These are phyloP conservation scores for Candida taoyuanica DNA, from an alignment of 805 yeast species.

Conservation along the genomic window DNA sequence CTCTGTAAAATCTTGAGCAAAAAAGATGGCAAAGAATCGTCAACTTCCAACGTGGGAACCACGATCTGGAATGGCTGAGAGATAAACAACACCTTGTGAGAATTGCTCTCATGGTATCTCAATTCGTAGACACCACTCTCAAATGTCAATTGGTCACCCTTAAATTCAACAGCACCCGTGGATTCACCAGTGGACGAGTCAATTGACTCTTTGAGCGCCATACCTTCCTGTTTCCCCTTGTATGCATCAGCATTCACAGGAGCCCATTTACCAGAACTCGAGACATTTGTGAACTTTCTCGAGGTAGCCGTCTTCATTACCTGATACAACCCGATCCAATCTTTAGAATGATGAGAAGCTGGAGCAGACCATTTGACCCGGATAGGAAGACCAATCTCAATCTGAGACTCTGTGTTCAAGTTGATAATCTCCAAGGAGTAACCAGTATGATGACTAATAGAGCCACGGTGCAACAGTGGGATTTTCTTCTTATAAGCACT, in stretches of 20 bases:
- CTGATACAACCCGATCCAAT: slow-evolving; percentile 77
- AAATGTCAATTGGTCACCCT: slow-evolving; percentile 47
- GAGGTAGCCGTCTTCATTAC: slow-evolving; percentile 55
- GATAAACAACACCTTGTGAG: slow-evolving; percentile 64
- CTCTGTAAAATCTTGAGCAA: slow-evolving; percentile 27
- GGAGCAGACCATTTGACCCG: slow-evolving; percentile 53
- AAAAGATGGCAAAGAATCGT: slow-evolving; percentile 28
- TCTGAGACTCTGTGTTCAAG: slow-evolving; percentile 17
- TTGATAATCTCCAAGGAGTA: slow-evolving; percentile 28
- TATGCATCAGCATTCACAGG: slow-evolving; percentile 37
- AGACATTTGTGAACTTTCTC: slow-evolving; percentile 49
- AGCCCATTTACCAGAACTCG: slow-evolving; percentile 65
- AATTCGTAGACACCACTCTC: slow-evolving; percentile 71
- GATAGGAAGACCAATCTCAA: slow-evolving; percentile 49
- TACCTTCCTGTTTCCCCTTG: slow-evolving; percentile 23
- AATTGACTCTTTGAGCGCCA: slow-evolving; percentile 6
- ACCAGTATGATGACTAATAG: slow-evolving; percentile 26
- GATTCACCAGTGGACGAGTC: slow-evolving; percentile 19
- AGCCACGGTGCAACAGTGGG: slow-evolving; percentile 10
- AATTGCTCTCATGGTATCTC: slow-evolving; percentile 61
- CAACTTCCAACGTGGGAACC: slow-evolving; percentile 34
- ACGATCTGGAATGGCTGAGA: slow-evolving; percentile 64
- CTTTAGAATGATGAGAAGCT: slow-evolving; percentile 41
- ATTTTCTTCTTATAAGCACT: slow-evolving; percentile 7
- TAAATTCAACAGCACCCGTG: slow-evolving; percentile 47